Evolutionary conservation across 148 eudicot species (phyloP).

Genomic region (Rhododendron ovatum): DNA sequence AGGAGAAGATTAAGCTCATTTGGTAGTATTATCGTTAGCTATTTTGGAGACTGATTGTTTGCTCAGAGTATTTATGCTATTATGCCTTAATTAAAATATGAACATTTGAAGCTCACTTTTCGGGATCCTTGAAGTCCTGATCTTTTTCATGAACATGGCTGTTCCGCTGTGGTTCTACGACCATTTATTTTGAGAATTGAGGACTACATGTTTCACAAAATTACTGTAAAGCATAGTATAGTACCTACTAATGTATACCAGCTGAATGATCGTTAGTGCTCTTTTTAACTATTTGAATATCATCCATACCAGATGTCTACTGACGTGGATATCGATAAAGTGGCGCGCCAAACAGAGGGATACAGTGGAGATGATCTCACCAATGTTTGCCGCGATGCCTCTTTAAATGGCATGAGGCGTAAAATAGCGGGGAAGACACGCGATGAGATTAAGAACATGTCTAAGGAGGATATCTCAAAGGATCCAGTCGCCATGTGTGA

Average conservation of each 20-base stretch:
- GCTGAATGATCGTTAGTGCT: not conserved
- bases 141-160: not conserved
- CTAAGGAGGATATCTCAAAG: constrained; percentile 90
- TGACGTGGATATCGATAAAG: constrained; percentile 80
- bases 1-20: not conserved
- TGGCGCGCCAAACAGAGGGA: constrained; percentile 88
- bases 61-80: not conserved
- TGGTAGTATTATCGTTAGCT: not conserved
- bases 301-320: constrained; percentile 51
- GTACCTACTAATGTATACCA: not conserved
- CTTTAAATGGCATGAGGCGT: constrained; percentile 95
- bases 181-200: not conserved
- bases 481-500: constrained; percentile 97
- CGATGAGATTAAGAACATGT: constrained; percentile 93
- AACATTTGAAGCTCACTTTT: not conserved
- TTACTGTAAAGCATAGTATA: not conserved
- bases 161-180: not conserved
- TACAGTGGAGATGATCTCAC: constrained; percentile 99
- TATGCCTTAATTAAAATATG: not conserved
- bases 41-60: not conserved
- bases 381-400: constrained; percentile 91
- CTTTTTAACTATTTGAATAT: not conserved
- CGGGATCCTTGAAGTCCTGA: not conserved
- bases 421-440: constrained; percentile 94
- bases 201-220: not conserved